Base-by-base conservation (phyloP, 1,139 yeast species). In the Casaregolazyma lundiana region DNA sequence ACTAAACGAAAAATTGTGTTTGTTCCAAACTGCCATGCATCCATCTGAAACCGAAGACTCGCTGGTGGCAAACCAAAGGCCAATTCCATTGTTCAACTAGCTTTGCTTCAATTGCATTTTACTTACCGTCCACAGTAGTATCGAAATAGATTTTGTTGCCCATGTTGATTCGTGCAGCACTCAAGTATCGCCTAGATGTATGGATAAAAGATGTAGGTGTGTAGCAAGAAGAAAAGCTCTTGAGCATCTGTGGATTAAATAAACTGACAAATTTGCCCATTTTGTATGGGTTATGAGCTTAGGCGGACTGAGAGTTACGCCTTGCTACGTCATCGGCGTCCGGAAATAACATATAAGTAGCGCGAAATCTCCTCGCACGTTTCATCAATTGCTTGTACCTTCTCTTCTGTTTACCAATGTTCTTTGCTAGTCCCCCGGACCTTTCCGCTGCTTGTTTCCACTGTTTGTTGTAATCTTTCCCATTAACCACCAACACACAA, bases 81-180 rank as follows among this genome's bases (percentile, higher is more conserved):
- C n/a, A 26, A 34, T 8, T 34, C 36, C 9, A 34, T 34, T 7
- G 34, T n/a, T 29, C 34, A 29, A 5, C 6, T n/a, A 16, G 34
- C 16, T 16, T n/a, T 29, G n/a, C 16, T n/a, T 4, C 38, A 19
- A 35, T 35, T 19, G 24, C 9, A 32, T 7, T 15, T 19, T 26
- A 59, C 68, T 60, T 62, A 62, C 87, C 86, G 67, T 79, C 76
- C 57, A 83, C 83, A 59, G 89, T 71, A 62, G 83, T 75, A 67
- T 85, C 94, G 70, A 86, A 86, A 78, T 71, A 86, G 62, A 84
- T 90, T 66, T 76, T 72, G 64, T 65, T 64, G 50, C 69, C 65
- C 66, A 63, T 66, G 48, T 57, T 54, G 44, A 51, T 44, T 38
- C 56, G 48, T 36, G 46, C 46, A 41, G 32, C 29, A 38, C 30